Conservation (phyloP, 106 monocot species). For the Dendrobium catenatum region DNA sequence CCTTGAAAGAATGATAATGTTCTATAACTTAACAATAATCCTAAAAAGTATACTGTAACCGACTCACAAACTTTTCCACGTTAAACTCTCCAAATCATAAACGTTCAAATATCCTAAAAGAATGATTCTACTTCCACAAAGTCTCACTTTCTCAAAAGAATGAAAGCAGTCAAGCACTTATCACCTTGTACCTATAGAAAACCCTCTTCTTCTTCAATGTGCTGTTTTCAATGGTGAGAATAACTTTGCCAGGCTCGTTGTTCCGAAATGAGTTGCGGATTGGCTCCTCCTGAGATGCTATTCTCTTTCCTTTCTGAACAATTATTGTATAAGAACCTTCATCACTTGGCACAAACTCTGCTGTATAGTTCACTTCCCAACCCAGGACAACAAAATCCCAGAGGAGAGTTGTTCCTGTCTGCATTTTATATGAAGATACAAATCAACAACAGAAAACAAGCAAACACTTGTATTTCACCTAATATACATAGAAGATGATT, state of each 20-base stretch:
- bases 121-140: constrained; percentile 15
- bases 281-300: constrained; percentile 41
- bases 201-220: constrained; percentile 48
- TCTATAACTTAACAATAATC: neutral
- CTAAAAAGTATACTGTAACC: neutral
- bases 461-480: no score
- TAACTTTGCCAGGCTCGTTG: constrained; percentile 64
- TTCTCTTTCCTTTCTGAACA: constrained; percentile 48
- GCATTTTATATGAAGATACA: neutral
- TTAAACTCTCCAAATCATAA: neutral
- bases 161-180: neutral
- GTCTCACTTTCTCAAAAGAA: neutral
- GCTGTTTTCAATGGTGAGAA: constrained; percentile 44
- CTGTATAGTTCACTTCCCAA: constrained; percentile 60
- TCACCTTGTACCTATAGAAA: constrained; percentile 46
- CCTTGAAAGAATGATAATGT: neutral
- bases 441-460: no score
- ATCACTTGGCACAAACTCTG: constrained; percentile 65
- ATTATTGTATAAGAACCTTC: constrained; percentile 59
- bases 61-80: neutral
- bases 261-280: constrained; percentile 56
- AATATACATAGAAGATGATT: no score
- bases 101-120: constrained; percentile 10
- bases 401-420: constrained; percentile 53
- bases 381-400: constrained; percentile 72